Percentiles rank a stretch among this genome's conserved stretches.
Evolutionary conservation across 495 filamentous ascomycete genomes (phyloP).

Genomic region (Tuber melanosporum): DNA sequence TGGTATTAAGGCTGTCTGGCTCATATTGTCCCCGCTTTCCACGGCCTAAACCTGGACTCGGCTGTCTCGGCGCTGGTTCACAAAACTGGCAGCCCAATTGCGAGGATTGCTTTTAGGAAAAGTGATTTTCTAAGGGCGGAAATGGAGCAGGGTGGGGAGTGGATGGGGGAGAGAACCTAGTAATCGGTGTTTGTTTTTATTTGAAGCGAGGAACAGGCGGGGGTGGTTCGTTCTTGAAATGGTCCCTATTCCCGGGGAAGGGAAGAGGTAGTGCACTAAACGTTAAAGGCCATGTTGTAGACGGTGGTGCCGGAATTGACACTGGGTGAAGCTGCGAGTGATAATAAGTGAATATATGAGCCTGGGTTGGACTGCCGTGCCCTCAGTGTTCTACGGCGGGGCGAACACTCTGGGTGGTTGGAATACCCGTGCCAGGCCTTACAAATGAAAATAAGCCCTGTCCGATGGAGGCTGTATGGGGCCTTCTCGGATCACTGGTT

Average conservation of each 20-base stretch:
- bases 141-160: not conserved
- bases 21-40: not conserved
- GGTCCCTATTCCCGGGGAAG: not conserved
- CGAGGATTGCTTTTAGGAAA: not conserved
- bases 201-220: no score
- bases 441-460: not conserved
- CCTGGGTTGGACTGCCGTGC: not conserved
- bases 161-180: no score
- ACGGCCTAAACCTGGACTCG: no score
- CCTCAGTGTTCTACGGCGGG: not conserved
- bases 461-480: not conserved
- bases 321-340: not conserved
- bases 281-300: not conserved
- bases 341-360: not conserved
- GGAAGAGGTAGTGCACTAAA: not conserved
- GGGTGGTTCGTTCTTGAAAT: not conserved
- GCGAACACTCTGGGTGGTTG: not conserved
- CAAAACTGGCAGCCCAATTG: not conserved
- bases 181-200: not conserved
- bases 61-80: not conserved
- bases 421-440: not conserved
- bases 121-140: not conserved
- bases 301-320: not conserved
- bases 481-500: not conserved
- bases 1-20: no score